Evolutionary conservation across 2,329 filamentous ascomycete genomes (phyloP).

Genomic region (Pseudogymnoascus sp.): DNA sequence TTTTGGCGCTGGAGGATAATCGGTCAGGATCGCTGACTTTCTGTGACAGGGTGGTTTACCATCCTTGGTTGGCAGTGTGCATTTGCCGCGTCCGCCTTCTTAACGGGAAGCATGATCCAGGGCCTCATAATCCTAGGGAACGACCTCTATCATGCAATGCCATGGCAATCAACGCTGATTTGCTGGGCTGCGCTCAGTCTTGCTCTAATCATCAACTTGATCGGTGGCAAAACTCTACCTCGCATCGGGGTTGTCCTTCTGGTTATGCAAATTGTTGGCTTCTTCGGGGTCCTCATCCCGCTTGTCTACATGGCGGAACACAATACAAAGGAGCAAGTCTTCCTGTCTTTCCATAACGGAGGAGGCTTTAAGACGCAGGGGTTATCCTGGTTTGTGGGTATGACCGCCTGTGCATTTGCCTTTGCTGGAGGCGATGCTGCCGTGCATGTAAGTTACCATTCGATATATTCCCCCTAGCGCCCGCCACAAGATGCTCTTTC

Average conservation of each 20-base stretch:
- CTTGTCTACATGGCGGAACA: slow-evolving; percentile 30
- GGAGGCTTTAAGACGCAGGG: slow-evolving; percentile 38
- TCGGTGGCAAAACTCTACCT: slow-evolving; percentile 38
- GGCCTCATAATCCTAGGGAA: slow-evolving; percentile 36
- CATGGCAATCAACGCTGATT: slow-evolving; percentile 43
- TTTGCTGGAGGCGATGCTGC: slow-evolving; percentile 28
- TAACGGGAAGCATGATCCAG: slow-evolving; percentile 42
- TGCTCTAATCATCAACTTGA: slow-evolving; percentile 43
- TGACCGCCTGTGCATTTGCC: slow-evolving; percentile 32
- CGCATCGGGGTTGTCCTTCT: slow-evolving; percentile 43
- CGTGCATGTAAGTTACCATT: background rate
- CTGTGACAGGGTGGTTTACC: slow-evolving; percentile 43
- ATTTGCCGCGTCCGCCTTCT: slow-evolving; percentile 31
- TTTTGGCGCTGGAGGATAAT: background rate
- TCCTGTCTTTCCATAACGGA: slow-evolving; percentile 37
- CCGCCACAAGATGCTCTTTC: background rate
- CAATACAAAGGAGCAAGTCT: slow-evolving; percentile 32
- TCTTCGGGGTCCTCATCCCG: slow-evolving; percentile 32
- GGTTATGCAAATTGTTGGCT: slow-evolving; percentile 36
- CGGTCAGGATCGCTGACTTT: slow-evolving; percentile 23
- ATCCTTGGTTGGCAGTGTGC: slow-evolving; percentile 41
- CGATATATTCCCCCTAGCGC: background rate
- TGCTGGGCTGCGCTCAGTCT: slow-evolving; percentile 40
- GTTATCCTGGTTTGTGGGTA: slow-evolving; percentile 39
- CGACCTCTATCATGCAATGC: slow-evolving; percentile 31